Conservation (phyloP, 371 early-diverging fungal genomes). For the Umbelopsis sp. region DNA sequence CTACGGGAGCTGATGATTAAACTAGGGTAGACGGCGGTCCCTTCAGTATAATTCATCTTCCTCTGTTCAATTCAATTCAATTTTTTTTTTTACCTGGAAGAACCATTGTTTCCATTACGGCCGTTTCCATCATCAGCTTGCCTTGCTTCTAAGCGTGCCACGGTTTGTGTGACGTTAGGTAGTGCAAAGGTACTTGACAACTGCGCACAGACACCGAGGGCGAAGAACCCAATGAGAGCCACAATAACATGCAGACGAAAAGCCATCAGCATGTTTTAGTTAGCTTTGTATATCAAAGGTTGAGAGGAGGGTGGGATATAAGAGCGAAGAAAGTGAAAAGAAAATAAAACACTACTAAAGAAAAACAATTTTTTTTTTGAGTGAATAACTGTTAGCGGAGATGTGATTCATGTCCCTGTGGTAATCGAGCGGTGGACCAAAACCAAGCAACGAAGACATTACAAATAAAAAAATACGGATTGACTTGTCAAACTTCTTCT, state of each 20-base stretch:
- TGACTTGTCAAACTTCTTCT: no score
- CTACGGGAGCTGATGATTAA: neutral
- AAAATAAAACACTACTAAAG: neutral
- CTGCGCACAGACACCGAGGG: slow-evolving; percentile 9
- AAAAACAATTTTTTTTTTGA: neutral
- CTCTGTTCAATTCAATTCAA: no score
- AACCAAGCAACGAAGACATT: no score
- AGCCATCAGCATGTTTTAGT: neutral
- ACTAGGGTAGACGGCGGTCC: neutral
- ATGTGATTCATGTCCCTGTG: no score
- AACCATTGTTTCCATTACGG: neutral
- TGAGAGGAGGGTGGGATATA: neutral
- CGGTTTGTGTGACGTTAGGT: slow-evolving; percentile 15
- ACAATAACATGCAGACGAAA: neutral
- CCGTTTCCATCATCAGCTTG: neutral
- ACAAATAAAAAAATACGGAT: no score
- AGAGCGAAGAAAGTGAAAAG: slow-evolving; percentile 6
- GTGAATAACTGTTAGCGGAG: neutral
- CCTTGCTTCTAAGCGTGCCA: neutral
- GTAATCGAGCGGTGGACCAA: no score
- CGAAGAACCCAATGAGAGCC: neutral
- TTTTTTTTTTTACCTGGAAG: neutral
- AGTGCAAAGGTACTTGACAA: neutral
- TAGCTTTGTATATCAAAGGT: neutral
- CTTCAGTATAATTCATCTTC: neutral